Conservation (phyloP, 192 early-diverging fungal species). For the Tieghemiomyces parasiticus region DNA sequence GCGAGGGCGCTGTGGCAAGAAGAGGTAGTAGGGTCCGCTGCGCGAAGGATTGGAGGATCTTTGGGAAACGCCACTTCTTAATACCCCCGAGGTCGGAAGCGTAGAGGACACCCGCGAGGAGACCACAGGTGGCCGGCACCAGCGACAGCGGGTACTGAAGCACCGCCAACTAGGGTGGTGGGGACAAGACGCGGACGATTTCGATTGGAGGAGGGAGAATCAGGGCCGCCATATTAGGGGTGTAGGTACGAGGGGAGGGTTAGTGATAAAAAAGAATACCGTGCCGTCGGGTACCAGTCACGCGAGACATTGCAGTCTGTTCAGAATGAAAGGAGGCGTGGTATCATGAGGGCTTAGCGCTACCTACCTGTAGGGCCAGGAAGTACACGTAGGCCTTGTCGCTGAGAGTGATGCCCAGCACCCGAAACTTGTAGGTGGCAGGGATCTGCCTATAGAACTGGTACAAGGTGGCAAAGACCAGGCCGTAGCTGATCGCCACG, state of each 20-base stretch:
- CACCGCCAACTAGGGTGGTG: constrained; percentile 24
- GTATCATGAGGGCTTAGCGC: background rate
- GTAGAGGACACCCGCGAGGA: constrained; percentile 36
- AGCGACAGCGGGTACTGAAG: constrained; percentile 28
- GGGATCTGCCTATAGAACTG: constrained; percentile 40
- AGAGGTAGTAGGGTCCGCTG: constrained; percentile 28
- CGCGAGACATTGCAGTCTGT: too few relatives aligned
- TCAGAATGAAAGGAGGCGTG: background rate
- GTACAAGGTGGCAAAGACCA: constrained; percentile 39
- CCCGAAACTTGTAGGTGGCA: constrained; percentile 29
- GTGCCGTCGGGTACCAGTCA: too few relatives aligned
- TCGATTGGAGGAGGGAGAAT: too few relatives aligned
- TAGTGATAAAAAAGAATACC: too few relatives aligned
- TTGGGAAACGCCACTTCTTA: constrained; percentile 37
- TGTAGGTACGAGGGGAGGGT: too few relatives aligned
- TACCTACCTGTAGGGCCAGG: constrained; percentile 28
- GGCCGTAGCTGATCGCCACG: constrained; percentile 32
- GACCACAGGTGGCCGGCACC: constrained; percentile 26
- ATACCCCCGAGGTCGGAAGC: constrained; percentile 30
- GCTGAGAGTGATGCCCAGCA: constrained; percentile 31
- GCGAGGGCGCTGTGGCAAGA: constrained; percentile 25
- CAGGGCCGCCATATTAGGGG: too few relatives aligned
- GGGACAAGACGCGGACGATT: too few relatives aligned
- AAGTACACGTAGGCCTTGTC: constrained; percentile 35
- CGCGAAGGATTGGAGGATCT: constrained; percentile 16